These are phyloP conservation scores for Psidium guajava DNA, from an alignment of 345 rosid genomes.

Conservation along the genomic window DNA sequence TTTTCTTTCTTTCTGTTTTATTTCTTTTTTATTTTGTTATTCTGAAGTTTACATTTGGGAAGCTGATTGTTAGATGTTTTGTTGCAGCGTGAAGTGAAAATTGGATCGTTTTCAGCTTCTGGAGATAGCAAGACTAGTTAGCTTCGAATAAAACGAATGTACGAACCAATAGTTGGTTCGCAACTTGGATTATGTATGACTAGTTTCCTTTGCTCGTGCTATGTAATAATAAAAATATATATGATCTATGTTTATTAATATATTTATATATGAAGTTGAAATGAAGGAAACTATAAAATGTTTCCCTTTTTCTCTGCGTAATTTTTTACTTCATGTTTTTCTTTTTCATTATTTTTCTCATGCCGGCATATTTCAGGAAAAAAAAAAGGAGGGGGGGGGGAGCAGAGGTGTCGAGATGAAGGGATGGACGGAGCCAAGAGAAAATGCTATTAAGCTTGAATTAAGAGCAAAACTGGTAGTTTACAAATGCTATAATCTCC, in stretches of 20 bases:
- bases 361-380: too few relatives aligned
- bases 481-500: background rate
- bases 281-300: background rate
- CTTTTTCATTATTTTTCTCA: too few relatives aligned
- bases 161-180: background rate
- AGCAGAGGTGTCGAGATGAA: too few relatives aligned
- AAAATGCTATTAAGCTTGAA: background rate
- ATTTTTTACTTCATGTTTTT: too few relatives aligned
- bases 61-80: background rate
- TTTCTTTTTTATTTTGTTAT: background rate
- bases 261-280: background rate
- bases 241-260: too few relatives aligned
- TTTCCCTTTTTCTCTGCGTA: too few relatives aligned
- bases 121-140: background rate
- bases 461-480: background rate
- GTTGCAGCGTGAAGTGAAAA: background rate
- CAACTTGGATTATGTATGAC: background rate
- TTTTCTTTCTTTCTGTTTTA: background rate
- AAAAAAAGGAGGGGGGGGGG: too few relatives aligned
- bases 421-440: background rate
- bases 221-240: background rate
- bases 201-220: background rate
- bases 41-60: background rate
- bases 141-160: background rate
- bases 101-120: background rate